Base-by-base conservation (phyloP, 352 stramenopile genomes). In the Phytophthora ramorum region DNA sequence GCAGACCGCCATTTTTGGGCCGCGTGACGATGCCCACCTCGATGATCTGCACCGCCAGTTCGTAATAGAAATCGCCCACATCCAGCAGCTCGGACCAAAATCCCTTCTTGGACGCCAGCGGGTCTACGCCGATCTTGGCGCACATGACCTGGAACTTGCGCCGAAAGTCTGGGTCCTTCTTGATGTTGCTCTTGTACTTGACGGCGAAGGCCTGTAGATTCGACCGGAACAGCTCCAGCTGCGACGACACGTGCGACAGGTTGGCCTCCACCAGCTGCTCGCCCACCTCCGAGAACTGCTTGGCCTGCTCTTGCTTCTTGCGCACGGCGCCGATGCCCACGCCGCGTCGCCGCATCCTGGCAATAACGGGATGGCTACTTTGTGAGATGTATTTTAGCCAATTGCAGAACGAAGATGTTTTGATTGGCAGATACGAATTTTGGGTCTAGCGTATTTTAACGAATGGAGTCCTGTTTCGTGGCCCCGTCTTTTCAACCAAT, bases 51-150 rank as follows among this genome's bases (percentile, higher is more conserved):
- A 99, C 95, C 5, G 95, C 93, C n/a, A 99, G 79, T 70, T 99
- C 97, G 76, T 99, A 99, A 83, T 99, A 99, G 73, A 99, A 99
- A 60, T 99, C 96, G 10, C 97, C 97, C 41, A 99, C 96, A 20
- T 98, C 97, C 10, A 99, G 84, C 17, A 99, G 67, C 71, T 98
- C 90, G 13, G 89, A 97, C 98, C 98, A 99, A 68, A 99, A 99
- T 2, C 93, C 95, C 68, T 99, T 99, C 75, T 98, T 97, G 4
- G 95, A 98, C 1, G 95, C 92, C 7, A 99, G 79, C 2, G 98
- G 97, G 76, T 99, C 98, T 9, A 99, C 96, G 17, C 97, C 97
- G 58, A 99, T 97, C 56, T 96, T 97, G 45, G 79, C 79, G 76
- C 96, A 99, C 97, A 99, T 99, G 60, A 85, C 85, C 66, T 98